Evolutionary conservation across 2,329 filamentous ascomycete species (phyloP), one percentile per base, ranked within the genome.

Genomic region (Aspergillus spinulosporus): DNA sequence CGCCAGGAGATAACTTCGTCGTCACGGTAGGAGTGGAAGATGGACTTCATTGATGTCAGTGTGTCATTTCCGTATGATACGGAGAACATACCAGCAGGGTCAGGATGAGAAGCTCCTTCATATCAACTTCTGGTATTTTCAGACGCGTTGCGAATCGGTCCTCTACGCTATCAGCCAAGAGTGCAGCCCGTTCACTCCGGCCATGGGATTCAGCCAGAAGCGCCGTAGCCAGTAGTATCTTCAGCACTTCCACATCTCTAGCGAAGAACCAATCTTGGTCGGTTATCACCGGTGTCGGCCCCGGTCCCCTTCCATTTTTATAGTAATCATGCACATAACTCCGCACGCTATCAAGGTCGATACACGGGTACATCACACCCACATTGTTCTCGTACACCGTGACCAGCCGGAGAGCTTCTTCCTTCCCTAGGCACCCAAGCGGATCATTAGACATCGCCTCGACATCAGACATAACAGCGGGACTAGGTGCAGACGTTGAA

Each of bases 301-400:
- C 37, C 4, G 5, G 31, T 3, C 49, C 29, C 8, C 29, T 47
- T 2, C 44, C 59, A 43, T 60, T 34, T 5, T 61, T 59, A 57
- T 63, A 68, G 37, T 60, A 68, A 21, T 67, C 66, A 12, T 61
- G 59, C 12, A 66, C 67, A 49, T 70, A 72, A 12, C 78, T 77
- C 39, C 90, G 84, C 49, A 94, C 78, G 53, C 80, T 79, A 29
- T 88, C 83, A 32, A 94, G 86, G 62, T 89, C 83, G 39, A 95
- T 72, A 12, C 95, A 85, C 0, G 92, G 92, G 68, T 95, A 96
- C 89, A 96, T 94, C 63, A 92, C 82, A 34, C 90, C 90, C 65
- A 94, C 86, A 66, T 95, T 90, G 62, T 96, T 90, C 60, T 95
- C 88, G 69, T 93, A 92, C 0, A 95, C 78, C 11, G 84, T 80